Evolutionary conservation across 163 green algal species (phyloP), one percentile per base, ranked within the genome.

Genomic region (Scenedesmus sp.): DNA sequence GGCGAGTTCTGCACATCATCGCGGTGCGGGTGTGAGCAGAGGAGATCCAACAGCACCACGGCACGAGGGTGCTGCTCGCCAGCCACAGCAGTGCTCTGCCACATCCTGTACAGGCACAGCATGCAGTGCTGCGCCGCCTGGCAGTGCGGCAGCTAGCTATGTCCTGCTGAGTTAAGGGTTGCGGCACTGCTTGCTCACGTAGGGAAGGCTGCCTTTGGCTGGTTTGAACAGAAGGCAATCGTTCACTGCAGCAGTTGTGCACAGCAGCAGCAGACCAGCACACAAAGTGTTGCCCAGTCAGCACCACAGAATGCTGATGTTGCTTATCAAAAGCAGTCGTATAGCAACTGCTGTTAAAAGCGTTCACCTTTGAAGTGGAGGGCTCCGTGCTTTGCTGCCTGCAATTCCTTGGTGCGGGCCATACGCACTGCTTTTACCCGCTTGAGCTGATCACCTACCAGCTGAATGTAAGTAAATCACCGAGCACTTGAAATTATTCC

Each of bases 141-240:
- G n/a, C n/a, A n/a, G n/a, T n/a, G n/a, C n/a, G n/a, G n/a, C n/a
- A n/a, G n/a, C n/a, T n/a, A n/a, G n/a, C n/a, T n/a, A n/a, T n/a
- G n/a, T n/a, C n/a, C n/a, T n/a, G n/a, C n/a, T n/a, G n/a, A n/a
- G n/a, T n/a, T n/a, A n/a, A n/a, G n/a, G n/a, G n/a, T n/a, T n/a
- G n/a, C n/a, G n/a, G n/a, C n/a, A n/a, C n/a, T n/a, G 12, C 12
- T 52, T 79, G 23, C 70, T 79, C 23, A 79, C 70, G 23, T 79
- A 79, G 2, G 70, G 70, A 52, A 79, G 70, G 70, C 70, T 79
- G 23, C 70, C 70, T 52, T 79, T 6, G 60, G 88, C 90, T 1
- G 83, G 90, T 1, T 90, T 90, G 84, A 93, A 74, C 5, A 90
- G 73, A 1, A 93, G 9, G 23, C 90, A 90, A 73, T 93, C 90